Percentiles rank a stretch among this genome's conserved stretches.
Conservation (phyloP, 2,329 filamentous ascomycete genomes). For the Diaporthe citri region DNA sequence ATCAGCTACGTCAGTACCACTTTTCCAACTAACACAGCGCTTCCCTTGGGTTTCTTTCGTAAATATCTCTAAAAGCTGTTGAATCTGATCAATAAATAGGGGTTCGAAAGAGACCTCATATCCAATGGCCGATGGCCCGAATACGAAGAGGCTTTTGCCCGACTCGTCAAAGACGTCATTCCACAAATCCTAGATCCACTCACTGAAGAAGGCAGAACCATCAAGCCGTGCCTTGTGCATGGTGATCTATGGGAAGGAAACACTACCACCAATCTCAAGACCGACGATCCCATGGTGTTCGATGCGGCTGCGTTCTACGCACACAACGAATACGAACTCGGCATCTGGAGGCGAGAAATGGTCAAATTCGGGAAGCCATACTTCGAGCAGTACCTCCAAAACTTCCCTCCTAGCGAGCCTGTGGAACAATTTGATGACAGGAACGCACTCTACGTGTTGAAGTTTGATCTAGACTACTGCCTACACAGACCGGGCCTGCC, state of each 20-base stretch:
- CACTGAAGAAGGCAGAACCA: not conserved
- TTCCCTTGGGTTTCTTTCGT: too few relatives aligned
- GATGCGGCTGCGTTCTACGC: slow-evolving; percentile 16
- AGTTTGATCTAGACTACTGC: not conserved
- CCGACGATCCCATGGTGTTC: slow-evolving; percentile 1
- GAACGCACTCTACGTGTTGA: slow-evolving; percentile 31
- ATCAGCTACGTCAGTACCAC: not conserved
- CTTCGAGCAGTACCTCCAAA: slow-evolving; percentile 26
- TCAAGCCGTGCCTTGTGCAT: slow-evolving; percentile 19
- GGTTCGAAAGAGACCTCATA: not conserved
- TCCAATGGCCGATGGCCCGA: slow-evolving; percentile 11
- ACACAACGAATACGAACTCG: slow-evolving; percentile 21
- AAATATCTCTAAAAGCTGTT: too few relatives aligned
- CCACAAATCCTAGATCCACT: slow-evolving; percentile 2
- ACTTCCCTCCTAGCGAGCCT: slow-evolving; percentile 27
- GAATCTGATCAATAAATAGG: not conserved
- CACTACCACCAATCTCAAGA: slow-evolving; percentile 2
- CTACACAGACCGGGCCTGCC: not conserved
- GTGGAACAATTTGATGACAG: slow-evolving; percentile 33
- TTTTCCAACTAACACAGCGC: not conserved
- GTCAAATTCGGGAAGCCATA: not conserved
- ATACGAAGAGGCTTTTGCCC: not conserved
- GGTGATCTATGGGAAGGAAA: slow-evolving; percentile 16
- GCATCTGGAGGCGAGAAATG: slow-evolving; percentile 9
- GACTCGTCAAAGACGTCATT: not conserved